Conservation (phyloP, 805 yeast species). For the Zygotorulaspora danielsina region DNA sequence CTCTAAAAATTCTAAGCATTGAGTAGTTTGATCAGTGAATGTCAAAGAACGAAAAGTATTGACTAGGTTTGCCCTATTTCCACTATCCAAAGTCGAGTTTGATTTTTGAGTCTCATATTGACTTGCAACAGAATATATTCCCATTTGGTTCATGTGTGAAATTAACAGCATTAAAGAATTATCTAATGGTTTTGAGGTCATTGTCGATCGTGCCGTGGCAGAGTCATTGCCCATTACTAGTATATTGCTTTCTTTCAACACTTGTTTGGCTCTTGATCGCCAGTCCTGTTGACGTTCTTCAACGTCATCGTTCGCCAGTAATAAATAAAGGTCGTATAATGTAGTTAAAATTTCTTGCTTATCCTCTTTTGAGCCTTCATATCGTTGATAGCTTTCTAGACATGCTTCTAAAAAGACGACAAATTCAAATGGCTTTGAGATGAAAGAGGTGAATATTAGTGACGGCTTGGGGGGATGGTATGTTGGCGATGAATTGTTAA, state of each 20-base stretch:
- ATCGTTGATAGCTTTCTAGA: conserved; percentile 67
- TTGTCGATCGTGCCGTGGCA: conserved; percentile 6
- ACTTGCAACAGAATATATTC: conserved; percentile 43
- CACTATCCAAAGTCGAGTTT: conserved; percentile 39
- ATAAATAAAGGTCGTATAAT: conserved; percentile 73
- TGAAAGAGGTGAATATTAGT: conserved; percentile 78
- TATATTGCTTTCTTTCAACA: conserved; percentile 46
- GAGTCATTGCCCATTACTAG: conserved; percentile 33
- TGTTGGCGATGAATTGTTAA: conserved; percentile 44
- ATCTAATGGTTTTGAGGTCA: conserved; percentile 19
- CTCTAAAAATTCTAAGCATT: conserved; percentile 53
- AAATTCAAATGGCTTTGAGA: conserved; percentile 82
- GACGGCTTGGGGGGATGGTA: conserved; percentile 91
- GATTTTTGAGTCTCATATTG: conserved; percentile 38
- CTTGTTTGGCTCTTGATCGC: conserved; percentile 57
- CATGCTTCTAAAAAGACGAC: conserved; percentile 92
- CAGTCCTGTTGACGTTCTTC: conserved; percentile 46
- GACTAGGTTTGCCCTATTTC: conserved; percentile 23
- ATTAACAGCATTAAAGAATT: conserved; percentile 36
- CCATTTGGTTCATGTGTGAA: conserved; percentile 40
- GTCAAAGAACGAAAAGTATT: conserved; percentile 57
- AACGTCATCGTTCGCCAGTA: conserved; percentile 45
- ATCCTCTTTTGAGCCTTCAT: conserved; percentile 65
- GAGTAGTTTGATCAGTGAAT: conserved; percentile 52
- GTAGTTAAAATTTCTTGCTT: conserved; percentile 71